Base-by-base conservation (phyloP, 1,284 basidiomycete species). In the Malassezia caprae region DNA sequence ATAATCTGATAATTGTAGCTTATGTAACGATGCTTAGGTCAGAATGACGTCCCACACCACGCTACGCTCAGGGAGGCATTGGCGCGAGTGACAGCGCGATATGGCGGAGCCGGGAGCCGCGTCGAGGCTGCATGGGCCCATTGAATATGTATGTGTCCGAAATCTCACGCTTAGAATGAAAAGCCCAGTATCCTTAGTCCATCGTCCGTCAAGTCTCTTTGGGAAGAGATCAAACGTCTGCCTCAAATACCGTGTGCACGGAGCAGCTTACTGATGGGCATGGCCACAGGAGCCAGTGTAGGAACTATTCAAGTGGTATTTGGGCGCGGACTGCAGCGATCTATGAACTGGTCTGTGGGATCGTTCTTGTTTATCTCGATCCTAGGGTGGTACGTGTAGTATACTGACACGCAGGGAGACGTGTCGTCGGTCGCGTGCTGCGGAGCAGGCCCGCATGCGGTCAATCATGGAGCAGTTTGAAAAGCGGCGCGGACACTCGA, bases 181-280 rank as follows among this genome's bases (percentile, higher is more conserved):
- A 43, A 43, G 6, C 15, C 23, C 24, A 27, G 24, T 19, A 12
- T 30, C 3, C n/a, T 30, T n/a, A 30, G 26, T 28, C 11, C 15
- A 28, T 17, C 6, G 26, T 27, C 41, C 26, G 27, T 8, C 10
- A 19, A 8, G 21, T 32, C 31, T 12, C 34, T 40, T 7, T 17
- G 13, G 23, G 49, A 57, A 24, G 23, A 31, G 10, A 19, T 57
- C 15, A 24, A 48, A 37, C 34, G 17, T 2, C 43, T 57, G 34
- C 51, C 48, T 28, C 55, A 51, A 10, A 27, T 52, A n/a, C 55
- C 55, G 2, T 57, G 55, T 43, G 55, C 51, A 35, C 55, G 55
- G 21, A 52, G 42, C 30, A 52, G 31, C 11, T 35, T 57, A 21
- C 34, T 57, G 12, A 52, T 51, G 30, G 55, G 49, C 21, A 51